Evolutionary conservation across 1,284 basidiomycete genomes (phyloP).

Genomic region (Ceratobasidium sp.): DNA sequence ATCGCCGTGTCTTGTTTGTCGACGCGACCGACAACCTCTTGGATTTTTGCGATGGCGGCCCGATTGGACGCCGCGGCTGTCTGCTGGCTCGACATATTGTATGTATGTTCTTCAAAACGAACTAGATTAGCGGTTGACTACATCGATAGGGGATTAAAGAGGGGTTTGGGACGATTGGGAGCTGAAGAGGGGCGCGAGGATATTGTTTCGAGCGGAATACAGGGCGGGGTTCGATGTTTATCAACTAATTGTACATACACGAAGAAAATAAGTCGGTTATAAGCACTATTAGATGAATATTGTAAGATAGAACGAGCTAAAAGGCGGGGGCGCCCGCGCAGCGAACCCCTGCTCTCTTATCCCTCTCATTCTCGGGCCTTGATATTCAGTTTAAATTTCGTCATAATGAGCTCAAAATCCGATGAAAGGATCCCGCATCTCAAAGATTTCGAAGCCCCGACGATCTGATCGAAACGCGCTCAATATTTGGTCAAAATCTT

Average conservation of each 20-base stretch:
- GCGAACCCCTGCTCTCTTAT: background rate
- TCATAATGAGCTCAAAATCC: background rate
- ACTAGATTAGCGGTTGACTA: no score
- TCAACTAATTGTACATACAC: background rate
- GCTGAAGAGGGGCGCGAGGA: background rate
- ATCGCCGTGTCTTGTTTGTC: background rate
- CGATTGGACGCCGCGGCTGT: background rate
- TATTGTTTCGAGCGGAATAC: background rate
- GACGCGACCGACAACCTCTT: background rate
- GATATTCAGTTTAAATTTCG: background rate
- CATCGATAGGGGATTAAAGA: no score
- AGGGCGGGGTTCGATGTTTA: no score
- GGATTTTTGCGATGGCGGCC: background rate
- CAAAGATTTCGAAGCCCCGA: background rate
- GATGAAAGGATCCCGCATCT: background rate
- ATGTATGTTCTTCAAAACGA: background rate
- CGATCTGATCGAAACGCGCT: background rate
- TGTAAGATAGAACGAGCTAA: no score
- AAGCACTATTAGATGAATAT: background rate
- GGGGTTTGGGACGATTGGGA: background rate
- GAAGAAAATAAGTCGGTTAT: background rate
- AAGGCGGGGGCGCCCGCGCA: background rate
- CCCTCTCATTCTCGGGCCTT: background rate
- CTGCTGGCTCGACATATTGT: constrained; percentile 10
- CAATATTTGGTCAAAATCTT: background rate